phyloP scores from a whole-genome alignment of 208 protist genomes.

The Leishmania aethiopica region DNA sequence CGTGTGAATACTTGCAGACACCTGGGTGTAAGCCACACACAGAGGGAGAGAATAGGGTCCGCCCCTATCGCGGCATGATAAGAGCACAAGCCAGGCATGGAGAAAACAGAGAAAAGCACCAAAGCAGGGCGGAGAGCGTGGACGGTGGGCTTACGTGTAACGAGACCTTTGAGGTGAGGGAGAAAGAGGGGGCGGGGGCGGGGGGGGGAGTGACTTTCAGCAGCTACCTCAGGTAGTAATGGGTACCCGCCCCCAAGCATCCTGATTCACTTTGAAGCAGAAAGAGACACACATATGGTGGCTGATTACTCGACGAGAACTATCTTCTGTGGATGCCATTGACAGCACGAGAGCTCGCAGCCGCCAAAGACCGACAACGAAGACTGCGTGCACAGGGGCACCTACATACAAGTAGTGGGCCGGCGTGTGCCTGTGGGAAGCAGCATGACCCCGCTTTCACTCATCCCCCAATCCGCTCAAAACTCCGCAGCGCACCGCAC shows the following conservation, averaged over 20 bases:
- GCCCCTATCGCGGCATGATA: neutral
- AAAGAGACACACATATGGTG: neutral
- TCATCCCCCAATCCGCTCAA: neutral
- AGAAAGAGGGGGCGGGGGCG: neutral
- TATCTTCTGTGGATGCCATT: neutral
- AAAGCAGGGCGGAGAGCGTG: neutral
- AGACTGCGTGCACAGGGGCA: neutral
- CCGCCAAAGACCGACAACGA: neutral
- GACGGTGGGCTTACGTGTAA: neutral
- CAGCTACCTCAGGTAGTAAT: neutral
- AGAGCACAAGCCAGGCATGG: neutral
- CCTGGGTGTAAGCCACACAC: neutral
- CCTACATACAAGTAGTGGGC: slow-evolving; percentile 9
- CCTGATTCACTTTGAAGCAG: neutral
- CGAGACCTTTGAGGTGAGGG: neutral
- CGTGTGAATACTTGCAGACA: neutral
- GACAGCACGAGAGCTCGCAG: neutral
- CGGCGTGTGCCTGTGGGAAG: neutral
- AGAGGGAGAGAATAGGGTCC: neutral
- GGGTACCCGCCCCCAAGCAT: neutral
- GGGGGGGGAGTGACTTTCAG: neutral
- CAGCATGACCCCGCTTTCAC: neutral
- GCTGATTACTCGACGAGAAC: neutral
- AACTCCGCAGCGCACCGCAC: too few relatives aligned
- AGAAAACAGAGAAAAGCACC: neutral